Base-by-base conservation (phyloP, 257 asterid species). In the Solanum virginianum region DNA sequence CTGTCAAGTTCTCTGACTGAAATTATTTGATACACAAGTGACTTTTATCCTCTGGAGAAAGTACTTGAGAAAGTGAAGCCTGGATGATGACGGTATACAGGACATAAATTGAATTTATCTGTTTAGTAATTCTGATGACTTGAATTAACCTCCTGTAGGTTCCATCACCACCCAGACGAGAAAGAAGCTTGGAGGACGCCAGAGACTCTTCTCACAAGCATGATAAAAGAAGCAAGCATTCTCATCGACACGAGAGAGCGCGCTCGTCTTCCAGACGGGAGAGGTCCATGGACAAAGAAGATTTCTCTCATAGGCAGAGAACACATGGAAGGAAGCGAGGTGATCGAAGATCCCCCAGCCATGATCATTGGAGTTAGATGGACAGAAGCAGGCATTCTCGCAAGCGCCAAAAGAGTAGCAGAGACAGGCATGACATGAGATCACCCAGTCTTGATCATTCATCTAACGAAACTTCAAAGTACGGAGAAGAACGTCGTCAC, bases 91-190 rank as follows among this genome's bases (percentile, higher is more conserved):
- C 49, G 81, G 59, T 51, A 22, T 24, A 24, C 43, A 49, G 62
- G 15, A 49, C 12, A 15, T 75, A 26, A 24, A 77, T 9, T 75
- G 10, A 77, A 51, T 24, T 47, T 49, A 24, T 22, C 43, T 1
- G 2, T 26, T 22, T 77, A 22, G 15, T 9, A 10, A 77, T 53
- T 32, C 63, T 53, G 82, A 29, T 79, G 82, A 26, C 29, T 53
- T 26, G 65, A 79, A 51, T 10, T 5, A 15, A 51, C 1, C 10
- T 39, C 7, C 2, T 90, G 85, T 70, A 94, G 98, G 88, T 88
- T 83, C 98, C 98, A 56, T 90, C 96, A 24, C 99, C 98, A 51
- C 99, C 99, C 7, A 89, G 96, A 87, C 92, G 94, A 86, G 88
- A 88, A 86, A 88, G 93, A 86, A 89, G 83, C 22, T 85, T 83